Conservation (phyloP, 176 grass and related monocot species). For the Eragrostis nindensis region DNA sequence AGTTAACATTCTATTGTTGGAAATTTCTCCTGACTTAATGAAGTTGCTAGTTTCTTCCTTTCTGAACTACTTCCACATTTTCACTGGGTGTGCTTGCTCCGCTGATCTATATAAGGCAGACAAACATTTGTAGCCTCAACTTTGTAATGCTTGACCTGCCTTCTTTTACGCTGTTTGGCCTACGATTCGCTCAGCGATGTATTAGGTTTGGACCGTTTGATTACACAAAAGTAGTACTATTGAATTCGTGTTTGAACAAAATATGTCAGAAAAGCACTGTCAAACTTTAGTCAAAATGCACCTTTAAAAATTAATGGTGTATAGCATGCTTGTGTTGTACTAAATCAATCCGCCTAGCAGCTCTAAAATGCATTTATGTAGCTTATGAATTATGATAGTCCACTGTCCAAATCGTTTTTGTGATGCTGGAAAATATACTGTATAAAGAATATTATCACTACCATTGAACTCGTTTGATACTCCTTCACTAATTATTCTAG, state of each 20-base stretch:
- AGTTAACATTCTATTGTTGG: background rate
- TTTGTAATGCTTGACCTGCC: background rate
- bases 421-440: slow-evolving; percentile 15
- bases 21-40: background rate
- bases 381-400: background rate
- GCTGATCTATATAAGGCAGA: background rate
- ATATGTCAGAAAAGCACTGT: background rate
- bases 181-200: background rate
- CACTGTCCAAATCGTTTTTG: slow-evolving; percentile 10
- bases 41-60: slow-evolving; percentile 11
- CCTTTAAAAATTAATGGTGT: background rate
- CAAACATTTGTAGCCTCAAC: slow-evolving; percentile 1
- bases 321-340: slow-evolving; percentile 5
- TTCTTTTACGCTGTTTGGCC: background rate
- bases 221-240: background rate
- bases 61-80: slow-evolving; percentile 21
- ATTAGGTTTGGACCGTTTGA: background rate
- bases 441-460: slow-evolving; percentile 10
- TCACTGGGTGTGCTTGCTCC: background rate
- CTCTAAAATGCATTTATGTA: slow-evolving; percentile 8
- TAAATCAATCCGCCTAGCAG: background rate
- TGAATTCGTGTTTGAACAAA: background rate
- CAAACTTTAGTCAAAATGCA: slow-evolving; percentile 4
- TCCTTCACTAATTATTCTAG: background rate
- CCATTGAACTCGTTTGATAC: slow-evolving; percentile 20